Evolutionary conservation across 139 green algal species (phyloP), one percentile per base, ranked within the genome.

Genomic region (Micractinium sp.): DNA sequence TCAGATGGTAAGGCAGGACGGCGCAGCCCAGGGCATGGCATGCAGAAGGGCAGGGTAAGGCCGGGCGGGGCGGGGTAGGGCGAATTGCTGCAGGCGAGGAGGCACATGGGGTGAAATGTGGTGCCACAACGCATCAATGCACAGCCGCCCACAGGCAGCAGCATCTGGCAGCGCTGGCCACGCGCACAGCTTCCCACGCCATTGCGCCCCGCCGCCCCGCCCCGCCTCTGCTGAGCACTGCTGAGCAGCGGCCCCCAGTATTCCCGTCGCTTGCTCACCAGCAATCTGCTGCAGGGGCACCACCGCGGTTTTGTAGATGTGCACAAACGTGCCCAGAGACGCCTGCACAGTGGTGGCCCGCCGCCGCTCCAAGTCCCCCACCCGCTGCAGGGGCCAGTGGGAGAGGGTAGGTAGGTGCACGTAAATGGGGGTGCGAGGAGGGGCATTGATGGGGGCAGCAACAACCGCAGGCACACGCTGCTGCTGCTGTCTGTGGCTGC

Each of bases 311-410:
- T 39, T 67, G 67, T 87, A 87, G 66, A 87, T 66, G 38, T 29
- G 87, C 33, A 93, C 19, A 61, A 91, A 90, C 23, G 81, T 35
- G 35, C n/a, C 71, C 27, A 95, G 83, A 13, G 87, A 60, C 1
- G 82, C 53, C 67, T 75, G 81, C 38, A 91, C 63, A 1, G 90
- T 81, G 33, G 88, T 86, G 7, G 93, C 82, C 2, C 95, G 90
- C 73, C 86, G 81, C 60, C 66, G 39, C 88, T 97, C 95, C 36
- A 96, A 88, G 2, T 92, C 90, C 39, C 88, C 81, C 31, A 95
- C 90, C 5, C 86, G 79, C 53, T 82, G 81, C 81, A 27, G 79
- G 7, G 31, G 41, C 47, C 38, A 82, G 29, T 25, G 38, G 3
- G 36, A 35, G 4, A 53, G 60, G 60, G 60, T 12, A 71, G 63